Percentiles rank a stretch among this genome's conserved stretches.
Conservation (phyloP, 257 asterid species). For the Solanum sejunctum region DNA sequence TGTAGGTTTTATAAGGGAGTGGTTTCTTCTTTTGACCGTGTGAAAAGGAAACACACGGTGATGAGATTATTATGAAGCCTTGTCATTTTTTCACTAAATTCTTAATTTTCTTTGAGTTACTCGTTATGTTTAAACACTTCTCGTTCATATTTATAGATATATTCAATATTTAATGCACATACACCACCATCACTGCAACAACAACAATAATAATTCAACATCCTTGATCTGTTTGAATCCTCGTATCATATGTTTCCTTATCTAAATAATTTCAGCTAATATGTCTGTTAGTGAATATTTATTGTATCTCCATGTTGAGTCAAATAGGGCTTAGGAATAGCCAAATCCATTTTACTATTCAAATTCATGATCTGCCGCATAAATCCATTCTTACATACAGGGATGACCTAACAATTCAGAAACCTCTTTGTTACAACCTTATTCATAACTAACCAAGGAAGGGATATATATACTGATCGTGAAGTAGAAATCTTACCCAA, state of each 20-base stretch:
- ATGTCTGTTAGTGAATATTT: neutral
- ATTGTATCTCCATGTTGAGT: neutral
- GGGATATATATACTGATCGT: neutral
- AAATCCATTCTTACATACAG: neutral
- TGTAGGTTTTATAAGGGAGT: conserved; percentile 46
- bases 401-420: neutral
- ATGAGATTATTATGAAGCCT: neutral
- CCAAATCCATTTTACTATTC: neutral
- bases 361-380: neutral
- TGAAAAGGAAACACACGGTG: conserved; percentile 38
- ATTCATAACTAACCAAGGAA: neutral
- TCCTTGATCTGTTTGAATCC: neutral
- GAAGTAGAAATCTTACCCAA: neutral
- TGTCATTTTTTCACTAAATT: neutral
- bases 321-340: neutral
- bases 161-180: neutral
- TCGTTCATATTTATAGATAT: neutral
- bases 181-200: neutral
- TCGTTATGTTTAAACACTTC: neutral
- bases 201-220: neutral
- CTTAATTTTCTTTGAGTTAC: neutral
- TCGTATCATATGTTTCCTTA: neutral
- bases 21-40: conserved; percentile 29
- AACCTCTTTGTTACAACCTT: neutral
- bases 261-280: neutral